phyloP scores from a whole-genome alignment of 805 yeast species.

The Candida railenensis region DNA sequence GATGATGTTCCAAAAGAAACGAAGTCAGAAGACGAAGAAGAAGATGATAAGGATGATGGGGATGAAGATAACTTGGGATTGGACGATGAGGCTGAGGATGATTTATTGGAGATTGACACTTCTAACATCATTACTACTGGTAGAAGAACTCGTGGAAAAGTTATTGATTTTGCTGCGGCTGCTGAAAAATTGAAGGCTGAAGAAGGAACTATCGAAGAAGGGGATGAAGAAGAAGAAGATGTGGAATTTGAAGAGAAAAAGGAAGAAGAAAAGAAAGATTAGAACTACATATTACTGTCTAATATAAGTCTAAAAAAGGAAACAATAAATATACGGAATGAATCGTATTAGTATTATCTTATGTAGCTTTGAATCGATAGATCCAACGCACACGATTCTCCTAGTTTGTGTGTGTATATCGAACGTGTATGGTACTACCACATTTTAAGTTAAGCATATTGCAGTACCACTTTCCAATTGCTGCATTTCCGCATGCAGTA shows the following conservation, averaged over 20 bases:
- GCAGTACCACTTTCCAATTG: too few species aligned
- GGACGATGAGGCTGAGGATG: slow-evolving; percentile 75
- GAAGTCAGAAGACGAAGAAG: slow-evolving; percentile 39
- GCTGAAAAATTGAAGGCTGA: slow-evolving; percentile 66
- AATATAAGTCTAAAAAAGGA: slow-evolving; percentile 13
- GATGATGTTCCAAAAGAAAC: slow-evolving; percentile 55
- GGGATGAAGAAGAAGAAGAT: slow-evolving; percentile 48
- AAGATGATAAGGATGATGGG: slow-evolving; percentile 43
- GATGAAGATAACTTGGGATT: slow-evolving; percentile 55
- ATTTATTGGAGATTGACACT: slow-evolving; percentile 74
- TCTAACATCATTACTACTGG: slow-evolving; percentile 82
- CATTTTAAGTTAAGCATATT: too few species aligned
- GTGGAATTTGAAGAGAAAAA: slow-evolving; percentile 49
- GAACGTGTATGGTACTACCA: too few species aligned
- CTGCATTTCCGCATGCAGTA: too few species aligned
- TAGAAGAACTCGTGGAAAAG: slow-evolving; percentile 87
- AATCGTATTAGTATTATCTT: too few species aligned
- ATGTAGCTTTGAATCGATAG: too few species aligned
- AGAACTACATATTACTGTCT: slow-evolving; percentile 1
- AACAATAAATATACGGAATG: too few species aligned
- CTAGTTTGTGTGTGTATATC: too few species aligned
- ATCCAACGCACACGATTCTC: too few species aligned
- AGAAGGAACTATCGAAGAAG: slow-evolving; percentile 35
- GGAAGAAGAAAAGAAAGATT: slow-evolving; percentile 8
- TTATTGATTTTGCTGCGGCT: slow-evolving; percentile 80